A percentile compares a stretch with the other conserved stretches of the same genome.
Evolutionary conservation across 148 eudicot species (phyloP).

Genomic region (Gaultheria prostrata): DNA sequence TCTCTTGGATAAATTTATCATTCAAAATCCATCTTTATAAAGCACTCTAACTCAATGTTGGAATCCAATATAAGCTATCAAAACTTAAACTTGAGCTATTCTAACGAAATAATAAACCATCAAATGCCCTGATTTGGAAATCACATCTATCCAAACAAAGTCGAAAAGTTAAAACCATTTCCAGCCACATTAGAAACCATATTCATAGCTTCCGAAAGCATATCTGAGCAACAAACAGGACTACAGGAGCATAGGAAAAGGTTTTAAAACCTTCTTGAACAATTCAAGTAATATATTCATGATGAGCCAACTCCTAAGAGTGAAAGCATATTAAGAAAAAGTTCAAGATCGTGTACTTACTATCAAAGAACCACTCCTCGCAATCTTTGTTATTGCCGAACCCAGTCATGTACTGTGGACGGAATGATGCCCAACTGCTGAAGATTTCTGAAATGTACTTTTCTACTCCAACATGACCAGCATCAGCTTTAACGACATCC

Average conservation of each 20-base stretch:
- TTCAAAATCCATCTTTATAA: neutral
- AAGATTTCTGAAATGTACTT: conserved; percentile 65
- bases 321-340: neutral
- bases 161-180: neutral
- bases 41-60: neutral
- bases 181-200: neutral
- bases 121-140: neutral
- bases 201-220: neutral
- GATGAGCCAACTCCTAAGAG: neutral
- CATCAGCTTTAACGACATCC: conserved; percentile 84
- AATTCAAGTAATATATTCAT: neutral
- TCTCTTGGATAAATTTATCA: neutral
- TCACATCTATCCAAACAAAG: neutral
- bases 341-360: conserved; percentile 39
- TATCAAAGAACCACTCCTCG: conserved; percentile 97
- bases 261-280: neutral
- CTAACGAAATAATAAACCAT: neutral
- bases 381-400: conserved; percentile 98
- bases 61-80: neutral
- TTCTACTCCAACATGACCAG: conserved; percentile 79
- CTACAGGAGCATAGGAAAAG: neutral
- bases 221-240: neutral
- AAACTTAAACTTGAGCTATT: neutral
- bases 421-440: conserved; percentile 67
- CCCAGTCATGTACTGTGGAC: conserved; percentile 95